These are phyloP conservation scores for Nigrospora sphaerica DNA, from an alignment of 2,329 filamentous ascomycete genomes.

Conservation along the genomic window DNA sequence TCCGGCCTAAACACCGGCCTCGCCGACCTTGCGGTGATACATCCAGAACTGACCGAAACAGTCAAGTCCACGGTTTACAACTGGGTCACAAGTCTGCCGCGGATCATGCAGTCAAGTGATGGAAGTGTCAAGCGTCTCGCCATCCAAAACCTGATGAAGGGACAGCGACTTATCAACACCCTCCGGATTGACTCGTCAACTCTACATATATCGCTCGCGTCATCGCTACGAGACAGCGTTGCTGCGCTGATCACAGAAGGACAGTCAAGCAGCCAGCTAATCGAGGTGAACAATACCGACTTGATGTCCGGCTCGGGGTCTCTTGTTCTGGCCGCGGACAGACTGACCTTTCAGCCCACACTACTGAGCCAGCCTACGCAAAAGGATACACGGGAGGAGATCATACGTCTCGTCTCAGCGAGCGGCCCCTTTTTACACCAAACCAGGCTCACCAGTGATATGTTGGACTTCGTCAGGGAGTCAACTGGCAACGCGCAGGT, in stretches of 20 bases:
- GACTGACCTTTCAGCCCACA: slow-evolving; percentile 47
- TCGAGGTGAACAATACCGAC: slow-evolving; percentile 22
- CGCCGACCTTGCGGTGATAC: slow-evolving; percentile 53
- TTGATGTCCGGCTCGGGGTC: slow-evolving; percentile 21
- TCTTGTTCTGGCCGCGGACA: slow-evolving; percentile 11
- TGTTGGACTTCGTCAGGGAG: slow-evolving; percentile 57
- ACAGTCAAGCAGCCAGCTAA: slow-evolving; percentile 21
- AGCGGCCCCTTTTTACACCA: slow-evolving; percentile 52
- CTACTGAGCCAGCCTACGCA: slow-evolving; percentile 61
- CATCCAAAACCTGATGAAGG: slow-evolving; percentile 69
- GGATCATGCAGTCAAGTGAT: slow-evolving; percentile 77
- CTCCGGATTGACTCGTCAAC: slow-evolving; percentile 58
- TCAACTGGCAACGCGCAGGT: slow-evolving; percentile 53
- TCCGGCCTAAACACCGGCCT: slow-evolving; percentile 52
- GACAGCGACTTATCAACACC: slow-evolving; percentile 57
- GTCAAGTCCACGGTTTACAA: slow-evolving; percentile 68
- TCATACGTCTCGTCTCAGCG: slow-evolving; percentile 50
- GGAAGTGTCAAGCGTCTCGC: slow-evolving; percentile 67
- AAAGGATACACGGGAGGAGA: slow-evolving; percentile 47
- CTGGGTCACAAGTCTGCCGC: slow-evolving; percentile 75
- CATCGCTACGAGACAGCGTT: slow-evolving; percentile 69
- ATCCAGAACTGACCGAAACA: slow-evolving; percentile 53
- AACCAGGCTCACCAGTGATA: slow-evolving; percentile 53
- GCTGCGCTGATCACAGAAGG: slow-evolving; percentile 31
- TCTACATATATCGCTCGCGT: slow-evolving; percentile 59